Evolutionary conservation across 768 basidiomycete genomes (phyloP).

Genomic region (Boletus pseudopeckii): DNA sequence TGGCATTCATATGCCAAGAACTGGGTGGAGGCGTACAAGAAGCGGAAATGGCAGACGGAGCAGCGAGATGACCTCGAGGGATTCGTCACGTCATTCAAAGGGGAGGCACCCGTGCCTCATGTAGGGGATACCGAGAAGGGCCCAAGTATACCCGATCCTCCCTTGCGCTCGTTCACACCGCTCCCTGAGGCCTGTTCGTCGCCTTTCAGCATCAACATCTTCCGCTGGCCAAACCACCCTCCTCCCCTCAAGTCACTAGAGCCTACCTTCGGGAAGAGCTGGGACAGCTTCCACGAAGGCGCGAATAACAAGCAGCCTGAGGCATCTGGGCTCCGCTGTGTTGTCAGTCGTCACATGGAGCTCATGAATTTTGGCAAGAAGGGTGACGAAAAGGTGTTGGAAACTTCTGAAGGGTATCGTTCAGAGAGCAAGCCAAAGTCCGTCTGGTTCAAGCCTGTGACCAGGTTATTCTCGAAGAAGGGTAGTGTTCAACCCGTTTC

Average conservation of each 20-base stretch:
- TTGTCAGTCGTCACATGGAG: conserved; percentile 37
- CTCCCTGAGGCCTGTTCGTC: conserved; percentile 39
- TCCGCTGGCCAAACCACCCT: conserved; percentile 36
- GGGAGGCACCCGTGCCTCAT: conserved; percentile 15
- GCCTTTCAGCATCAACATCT: conserved; percentile 32
- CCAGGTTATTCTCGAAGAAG: conserved; percentile 29
- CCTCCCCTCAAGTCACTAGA: conserved; percentile 25
- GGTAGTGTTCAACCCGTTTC: conserved; percentile 3
- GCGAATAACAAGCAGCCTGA: conserved; percentile 18
- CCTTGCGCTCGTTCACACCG: conserved; percentile 49
- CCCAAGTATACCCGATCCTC: conserved; percentile 16
- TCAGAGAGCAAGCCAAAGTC: conserved; percentile 29
- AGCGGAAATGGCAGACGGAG: conserved; percentile 48
- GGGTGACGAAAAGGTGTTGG: conserved; percentile 28
- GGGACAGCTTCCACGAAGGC: conserved; percentile 40
- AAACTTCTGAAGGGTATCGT: conserved; percentile 4
- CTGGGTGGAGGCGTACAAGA: conserved; percentile 45
- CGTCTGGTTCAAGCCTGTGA: conserved; percentile 38
- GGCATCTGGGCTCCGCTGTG: conserved; percentile 23
- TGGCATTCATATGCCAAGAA: conserved; percentile 66
- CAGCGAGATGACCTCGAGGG: conserved; percentile 49
- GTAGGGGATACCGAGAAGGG: conserved; percentile 26
- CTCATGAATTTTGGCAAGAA: conserved; percentile 44
- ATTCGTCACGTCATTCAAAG: conserved; percentile 30
- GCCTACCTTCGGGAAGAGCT: conserved; percentile 39